Evolutionary conservation across 2,329 filamentous ascomycete species (phyloP).

Genomic region (Fusarium goolgardi): DNA sequence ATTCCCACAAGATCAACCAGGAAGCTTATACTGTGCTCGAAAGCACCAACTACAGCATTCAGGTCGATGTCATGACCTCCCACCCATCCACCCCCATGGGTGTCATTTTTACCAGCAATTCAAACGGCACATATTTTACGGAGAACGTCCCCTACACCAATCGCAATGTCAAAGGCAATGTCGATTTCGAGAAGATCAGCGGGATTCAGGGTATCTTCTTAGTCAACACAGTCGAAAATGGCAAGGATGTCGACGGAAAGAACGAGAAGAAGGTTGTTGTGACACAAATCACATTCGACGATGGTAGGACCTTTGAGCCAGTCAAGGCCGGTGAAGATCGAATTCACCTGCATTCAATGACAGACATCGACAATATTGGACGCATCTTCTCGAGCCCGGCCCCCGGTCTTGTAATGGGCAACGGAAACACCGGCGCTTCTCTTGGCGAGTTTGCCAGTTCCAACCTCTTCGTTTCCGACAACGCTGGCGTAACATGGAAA

Average conservation of each 20-base stretch:
- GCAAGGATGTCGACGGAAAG: conserved; percentile 74
- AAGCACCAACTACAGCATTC: conserved; percentile 97
- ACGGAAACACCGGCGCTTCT: conserved; percentile 86
- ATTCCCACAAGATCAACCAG: conserved; percentile 76
- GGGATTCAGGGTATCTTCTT: conserved; percentile 93
- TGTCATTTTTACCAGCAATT: conserved; percentile 93
- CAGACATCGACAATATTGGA: conserved; percentile 82
- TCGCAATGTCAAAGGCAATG: conserved; percentile 77
- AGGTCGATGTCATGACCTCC: conserved; percentile 88
- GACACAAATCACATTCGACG: conserved; percentile 92
- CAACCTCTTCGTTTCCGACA: conserved; percentile 87
- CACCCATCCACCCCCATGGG: conserved; percentile 78
- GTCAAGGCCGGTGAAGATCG: conserved; percentile 75
- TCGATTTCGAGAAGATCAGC: conserved; percentile 95
- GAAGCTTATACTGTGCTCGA: conserved; percentile 94
- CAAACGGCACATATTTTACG: conserved; percentile 95
- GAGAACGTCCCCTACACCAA: conserved; percentile 94
- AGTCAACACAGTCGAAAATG: conserved; percentile 90
- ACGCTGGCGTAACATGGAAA: conserved; percentile 89
- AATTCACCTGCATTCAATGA: conserved; percentile 93
- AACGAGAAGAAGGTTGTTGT: conserved; percentile 73
- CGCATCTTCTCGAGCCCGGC: conserved; percentile 93
- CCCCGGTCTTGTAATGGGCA: conserved; percentile 91
- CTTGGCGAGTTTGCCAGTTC: conserved; percentile 78
- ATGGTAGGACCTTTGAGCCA: conserved; percentile 84